Percentiles rank a stretch among this genome's conserved stretches.
phyloP scores from a whole-genome alignment of 768 basidiomycete genomes.

The Brasilioporus rufonigricans region DNA sequence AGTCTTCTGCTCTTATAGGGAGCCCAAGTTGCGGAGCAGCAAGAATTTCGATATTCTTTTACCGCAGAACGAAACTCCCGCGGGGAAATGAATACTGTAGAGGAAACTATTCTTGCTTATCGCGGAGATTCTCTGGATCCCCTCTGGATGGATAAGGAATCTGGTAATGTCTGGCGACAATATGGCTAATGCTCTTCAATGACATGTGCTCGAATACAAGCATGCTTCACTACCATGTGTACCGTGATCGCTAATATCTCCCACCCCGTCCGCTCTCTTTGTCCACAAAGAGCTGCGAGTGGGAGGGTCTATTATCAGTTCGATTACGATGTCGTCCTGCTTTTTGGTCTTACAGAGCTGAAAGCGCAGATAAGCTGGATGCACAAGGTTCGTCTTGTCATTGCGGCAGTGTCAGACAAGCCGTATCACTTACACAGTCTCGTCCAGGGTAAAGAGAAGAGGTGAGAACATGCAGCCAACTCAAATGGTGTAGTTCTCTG shows the following conservation, averaged over 20 bases:
- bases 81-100: background rate
- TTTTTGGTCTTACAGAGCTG: slow-evolving; percentile 44
- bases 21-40: slow-evolving; percentile 17
- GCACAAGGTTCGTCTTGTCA: slow-evolving; percentile 20
- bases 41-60: slow-evolving; percentile 19
- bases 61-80: background rate
- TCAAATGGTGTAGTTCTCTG: background rate
- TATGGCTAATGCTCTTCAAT: background rate
- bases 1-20: slow-evolving; percentile 3
- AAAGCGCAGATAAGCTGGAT: slow-evolving; percentile 45
- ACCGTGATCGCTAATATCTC: too few relatives aligned
- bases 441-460: slow-evolving; percentile 18
- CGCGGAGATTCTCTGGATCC: slow-evolving; percentile 10
- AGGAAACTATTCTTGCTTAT: slow-evolving; percentile 13
- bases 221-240: too few relatives aligned
- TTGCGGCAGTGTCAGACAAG: background rate
- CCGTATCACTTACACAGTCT: background rate
- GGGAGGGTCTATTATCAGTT: slow-evolving; percentile 21
- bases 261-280: too few relatives aligned
- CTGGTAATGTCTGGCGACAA: background rate
- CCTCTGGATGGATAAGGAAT: slow-evolving; percentile 12
- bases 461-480: slow-evolving; percentile 1
- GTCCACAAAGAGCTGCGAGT: too few relatives aligned
- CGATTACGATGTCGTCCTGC: slow-evolving; percentile 35
- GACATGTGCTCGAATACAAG: background rate